Evolutionary conservation across 306 rosid species (phyloP), one percentile per base, ranked within the genome.

Genomic region (Prunus campanulata): DNA sequence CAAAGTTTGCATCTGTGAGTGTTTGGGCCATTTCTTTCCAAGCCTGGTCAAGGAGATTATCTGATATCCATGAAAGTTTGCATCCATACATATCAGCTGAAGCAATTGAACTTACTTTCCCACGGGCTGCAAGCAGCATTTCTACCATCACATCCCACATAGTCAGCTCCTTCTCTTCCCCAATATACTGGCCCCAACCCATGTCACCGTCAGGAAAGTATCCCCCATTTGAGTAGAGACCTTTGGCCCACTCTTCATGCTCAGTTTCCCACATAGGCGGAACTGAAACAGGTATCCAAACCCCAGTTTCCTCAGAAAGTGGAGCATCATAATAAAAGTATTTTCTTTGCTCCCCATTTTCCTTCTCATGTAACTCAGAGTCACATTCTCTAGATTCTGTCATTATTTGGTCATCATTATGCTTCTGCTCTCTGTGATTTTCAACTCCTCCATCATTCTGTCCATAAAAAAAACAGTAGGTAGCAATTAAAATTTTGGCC

Each of bases 61-160:
- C 77, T 0, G 97, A 89, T 68, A 89, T 74, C 96, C 92, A 90
- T 12, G 93, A 83, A 70, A 90, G 78, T n/a, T 48, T 69, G 72
- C 70, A 70, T 6, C 79, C 80, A 19, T 75, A 74, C 60, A 85
- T 71, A 75, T 91, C 95, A 69, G 83, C 91, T 3, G 96, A 92
- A 59, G 93, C 90, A 44, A 95, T 39, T 32, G 93, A 86, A 70
- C 82, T 77, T 30, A 90, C 91, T 82, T 90, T 95, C 47, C 99
- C 97, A 56, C 92, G 89, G 52, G 96, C 97, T 3, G 74, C 91
- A 66, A 92, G 91, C 77, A 95, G 74, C 96, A 95, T 95, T 80
- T 95, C 99, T 60, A 71, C 89, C 65, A 95, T 75, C 80, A 95
- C 97, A 85, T 95, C 97, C 99, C 99, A 95, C 97, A 95, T 89